Percentiles rank a stretch among this genome's conserved stretches.
These are phyloP conservation scores for Nicotiana attenuata DNA, from an alignment of 257 asterid genomes.

Conservation along the genomic window DNA sequence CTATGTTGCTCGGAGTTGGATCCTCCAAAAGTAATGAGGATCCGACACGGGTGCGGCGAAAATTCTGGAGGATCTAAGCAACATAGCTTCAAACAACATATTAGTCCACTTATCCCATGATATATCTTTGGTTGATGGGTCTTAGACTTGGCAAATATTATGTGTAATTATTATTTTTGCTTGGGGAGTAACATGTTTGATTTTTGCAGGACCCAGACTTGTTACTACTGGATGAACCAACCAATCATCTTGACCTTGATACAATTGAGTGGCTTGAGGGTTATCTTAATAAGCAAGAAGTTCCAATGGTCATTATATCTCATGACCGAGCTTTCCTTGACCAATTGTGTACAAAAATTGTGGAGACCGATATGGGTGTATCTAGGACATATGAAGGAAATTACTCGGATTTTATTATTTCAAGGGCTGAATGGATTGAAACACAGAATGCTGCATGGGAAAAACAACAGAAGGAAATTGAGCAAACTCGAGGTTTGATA, in stretches of 20 bases:
- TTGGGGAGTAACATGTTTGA: slow-evolving; percentile 18
- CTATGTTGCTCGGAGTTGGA: too few relatives aligned
- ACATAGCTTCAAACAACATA: not conserved
- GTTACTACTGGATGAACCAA: slow-evolving; percentile 91
- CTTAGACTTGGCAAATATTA: not conserved
- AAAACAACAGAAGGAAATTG: slow-evolving; percentile 92
- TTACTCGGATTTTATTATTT: slow-evolving; percentile 67
- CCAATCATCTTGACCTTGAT: slow-evolving; percentile 97
- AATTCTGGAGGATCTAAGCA: too few relatives aligned
- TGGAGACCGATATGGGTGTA: slow-evolving; percentile 96
- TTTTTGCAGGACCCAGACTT: slow-evolving; percentile 79
- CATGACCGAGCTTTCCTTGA: slow-evolving; percentile 98
- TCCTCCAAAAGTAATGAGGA: too few relatives aligned
- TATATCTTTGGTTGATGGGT: not conserved
- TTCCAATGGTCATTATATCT: slow-evolving; percentile 98
- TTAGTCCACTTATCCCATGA: not conserved
- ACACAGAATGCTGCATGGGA: slow-evolving; percentile 95
- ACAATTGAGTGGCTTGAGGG: slow-evolving; percentile 99
- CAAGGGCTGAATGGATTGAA: slow-evolving; percentile 81
- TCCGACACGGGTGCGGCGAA: too few relatives aligned
- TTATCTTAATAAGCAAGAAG: slow-evolving; percentile 85
- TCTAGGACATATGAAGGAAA: slow-evolving; percentile 81
- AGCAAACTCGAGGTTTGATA: slow-evolving; percentile 67
- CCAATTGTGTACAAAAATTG: slow-evolving; percentile 90
- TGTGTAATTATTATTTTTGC: not conserved